phyloP scores from a whole-genome alignment of 352 stramenopile genomes.

The Globisporangium takayamanum region DNA sequence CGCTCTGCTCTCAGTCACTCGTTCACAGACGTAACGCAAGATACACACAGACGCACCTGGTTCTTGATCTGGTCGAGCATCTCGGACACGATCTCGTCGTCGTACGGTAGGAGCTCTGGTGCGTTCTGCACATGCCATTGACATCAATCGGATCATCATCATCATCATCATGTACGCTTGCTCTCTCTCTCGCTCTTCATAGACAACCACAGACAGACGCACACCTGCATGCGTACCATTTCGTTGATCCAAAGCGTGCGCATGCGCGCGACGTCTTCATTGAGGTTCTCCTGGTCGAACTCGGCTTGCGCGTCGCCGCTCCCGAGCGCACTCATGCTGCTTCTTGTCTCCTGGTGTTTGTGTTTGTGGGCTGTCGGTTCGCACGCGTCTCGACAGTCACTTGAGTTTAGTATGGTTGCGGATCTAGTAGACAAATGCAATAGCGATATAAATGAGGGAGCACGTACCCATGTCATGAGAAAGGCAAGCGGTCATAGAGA shows the following conservation, averaged over 20 bases:
- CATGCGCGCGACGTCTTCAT: conserved; percentile 74
- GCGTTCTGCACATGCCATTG: conserved; percentile 41
- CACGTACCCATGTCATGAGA: too few relatives aligned
- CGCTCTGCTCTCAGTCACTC: neutral
- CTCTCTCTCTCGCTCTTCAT: too few relatives aligned
- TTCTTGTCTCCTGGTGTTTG: too few relatives aligned
- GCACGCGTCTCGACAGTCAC: too few relatives aligned
- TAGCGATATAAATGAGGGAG: too few relatives aligned
- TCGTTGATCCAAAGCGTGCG: conserved; percentile 77
- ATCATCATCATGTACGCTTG: neutral
- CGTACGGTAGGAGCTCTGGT: conserved; percentile 65
- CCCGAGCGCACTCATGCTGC: conserved; percentile 9
- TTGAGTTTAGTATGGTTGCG: too few relatives aligned
- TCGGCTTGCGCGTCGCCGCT: conserved; percentile 19
- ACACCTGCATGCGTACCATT: conserved; percentile 28
- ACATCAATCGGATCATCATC: too few relatives aligned
- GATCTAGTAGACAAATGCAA: too few relatives aligned
- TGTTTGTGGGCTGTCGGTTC: too few relatives aligned
- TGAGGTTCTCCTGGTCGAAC: conserved; percentile 67
- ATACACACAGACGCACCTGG: conserved; percentile 20
- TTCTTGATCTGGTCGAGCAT: conserved; percentile 84
- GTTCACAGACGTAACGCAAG: neutral
- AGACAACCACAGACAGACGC: neutral
- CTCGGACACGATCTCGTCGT: conserved; percentile 72
- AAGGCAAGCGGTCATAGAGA: too few relatives aligned